Evolutionary conservation across 164 flowering plant species (phyloP), one percentile per base, ranked within the genome.

Genomic region (Annona squamosa): DNA sequence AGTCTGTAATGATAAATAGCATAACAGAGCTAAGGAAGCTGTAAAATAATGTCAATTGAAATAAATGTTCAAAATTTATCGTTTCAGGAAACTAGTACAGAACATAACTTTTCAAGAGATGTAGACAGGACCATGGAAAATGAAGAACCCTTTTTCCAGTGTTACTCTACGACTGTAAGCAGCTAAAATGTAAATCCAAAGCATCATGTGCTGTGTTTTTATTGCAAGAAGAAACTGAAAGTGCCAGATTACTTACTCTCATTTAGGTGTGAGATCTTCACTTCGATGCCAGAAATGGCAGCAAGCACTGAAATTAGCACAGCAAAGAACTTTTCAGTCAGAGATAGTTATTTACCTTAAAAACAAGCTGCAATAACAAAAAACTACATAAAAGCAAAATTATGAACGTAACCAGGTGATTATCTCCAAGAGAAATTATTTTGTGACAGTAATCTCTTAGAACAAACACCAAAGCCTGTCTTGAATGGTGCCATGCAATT

Each of bases 261-360:
- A 65, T 82, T 82, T 42, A 87, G 75, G 48, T 77, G 61, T 6
- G 79, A 71, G 69, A 72, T 72, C 80, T 82, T 87, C 52, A 81
- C 65, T 67, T 81, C 74, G 74, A 85, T 56, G n/a, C 87, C 87
- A 74, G 70, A 72, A 62, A 87, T 86, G 19, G 90, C 90, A 66
- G 87, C 82, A 69, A 87, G 81, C 57, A 87, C 90, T 84, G 83
- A 4, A 77, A 73, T 52, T 63, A 1, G 47, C 74, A 41, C 68
- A 72, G 69, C 48, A 4, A 76, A 68, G 65, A 7, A 77, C 71
- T 68, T 4, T 7, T 45, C 45, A 68, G 59, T 48, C 26, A 71
- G 70, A 46, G n/a, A 68, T 17, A 68, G 12, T 5, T 4, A 18
- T 19, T 37, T 44, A 17, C 56, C 19, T 5, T 56, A 4, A 18